Base-by-base conservation (phyloP, 768 basidiomycete genomes). In the Pluteus cervinus region DNA sequence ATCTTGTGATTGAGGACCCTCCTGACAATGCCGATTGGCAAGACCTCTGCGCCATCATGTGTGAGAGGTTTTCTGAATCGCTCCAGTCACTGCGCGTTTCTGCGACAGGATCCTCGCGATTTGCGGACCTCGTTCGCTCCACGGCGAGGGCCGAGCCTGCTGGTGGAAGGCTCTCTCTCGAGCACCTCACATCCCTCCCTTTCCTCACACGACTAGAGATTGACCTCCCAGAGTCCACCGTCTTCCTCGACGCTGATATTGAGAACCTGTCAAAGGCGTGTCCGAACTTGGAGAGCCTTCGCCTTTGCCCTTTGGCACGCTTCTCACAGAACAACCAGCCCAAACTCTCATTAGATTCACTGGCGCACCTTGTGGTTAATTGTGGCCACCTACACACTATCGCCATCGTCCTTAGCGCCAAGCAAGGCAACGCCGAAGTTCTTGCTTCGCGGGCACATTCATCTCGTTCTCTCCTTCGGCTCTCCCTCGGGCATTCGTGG, bases 1-100 rank as follows among this genome's bases (percentile, higher is more conserved):
- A 87, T 33, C 73, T 88, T 25, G 66, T 79, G 54, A 81, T 88
- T 46, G 86, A 88, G 45, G 86, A 88, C 48, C 83, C 86, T 11
- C 82, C 83, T 15, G 77, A 79, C 51, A 70, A 71, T 40, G 71
- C 70, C 6, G 84, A 87, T 50, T 88, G 86, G 86, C 76, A 75
- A 43, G 77, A 86, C 45, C 66, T 87, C 14, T 82, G 76, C 28
- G 60, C 58, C 31, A 52, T 81, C 50, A 68, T 87, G 36, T 77
- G 71, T 47, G 76, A 83, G 44, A 63, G 70, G 46, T 84, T 86
- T 48, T 66, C 71, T 10, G 55, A 66, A 31, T 71, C 76, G 10
- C 61, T 88, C 36, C 71, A 76, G 49, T 70, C 73, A 7, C 56
- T 87, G 43, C 71, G 72, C 39, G 68, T 87, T 44, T 61, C 69